Percentiles rank a stretch among this genome's conserved stretches.
Evolutionary conservation across 2,329 filamentous ascomycete species (phyloP).

Genomic region (Arthrobotrys musiformis): DNA sequence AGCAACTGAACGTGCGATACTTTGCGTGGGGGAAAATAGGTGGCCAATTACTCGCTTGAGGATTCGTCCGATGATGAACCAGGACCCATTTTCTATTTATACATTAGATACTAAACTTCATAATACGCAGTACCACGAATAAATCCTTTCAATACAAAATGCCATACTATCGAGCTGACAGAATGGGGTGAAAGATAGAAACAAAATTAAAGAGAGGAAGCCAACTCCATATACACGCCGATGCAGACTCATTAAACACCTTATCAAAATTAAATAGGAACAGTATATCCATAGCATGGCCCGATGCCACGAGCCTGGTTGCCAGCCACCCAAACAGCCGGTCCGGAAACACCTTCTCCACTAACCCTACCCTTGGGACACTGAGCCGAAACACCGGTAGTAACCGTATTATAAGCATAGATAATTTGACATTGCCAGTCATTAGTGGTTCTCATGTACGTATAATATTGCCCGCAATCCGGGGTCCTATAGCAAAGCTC

Average conservation of each 20-base stretch:
- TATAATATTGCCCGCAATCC: constrained; percentile 18
- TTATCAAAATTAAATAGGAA: constrained; percentile 1
- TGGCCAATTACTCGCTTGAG: too few relatives aligned
- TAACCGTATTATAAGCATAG: not conserved
- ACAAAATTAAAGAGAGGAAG: not conserved
- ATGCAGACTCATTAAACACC: not conserved
- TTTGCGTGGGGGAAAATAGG: too few relatives aligned
- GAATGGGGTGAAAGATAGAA: too few relatives aligned
- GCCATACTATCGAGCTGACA: too few relatives aligned
- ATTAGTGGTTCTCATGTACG: not conserved
- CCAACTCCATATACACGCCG: not conserved
- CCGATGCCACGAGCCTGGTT: constrained; percentile 31
- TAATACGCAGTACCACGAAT: too few relatives aligned
- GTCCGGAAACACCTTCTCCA: constrained; percentile 15
- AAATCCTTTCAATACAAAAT: too few relatives aligned
- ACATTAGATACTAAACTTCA: too few relatives aligned
- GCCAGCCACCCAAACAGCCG: not conserved
- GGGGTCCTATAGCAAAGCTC: constrained; percentile 5
- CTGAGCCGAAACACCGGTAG: not conserved
- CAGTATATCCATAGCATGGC: constrained; percentile 19
- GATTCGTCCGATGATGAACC: too few relatives aligned
- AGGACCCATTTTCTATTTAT: too few relatives aligned
- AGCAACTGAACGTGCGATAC: too few relatives aligned
- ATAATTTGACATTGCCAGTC: constrained; percentile 27
- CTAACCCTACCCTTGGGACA: constrained; percentile 22